Evolutionary conservation across 179 eudicot species (phyloP).

Genomic region (Patellifolia procumbens): DNA sequence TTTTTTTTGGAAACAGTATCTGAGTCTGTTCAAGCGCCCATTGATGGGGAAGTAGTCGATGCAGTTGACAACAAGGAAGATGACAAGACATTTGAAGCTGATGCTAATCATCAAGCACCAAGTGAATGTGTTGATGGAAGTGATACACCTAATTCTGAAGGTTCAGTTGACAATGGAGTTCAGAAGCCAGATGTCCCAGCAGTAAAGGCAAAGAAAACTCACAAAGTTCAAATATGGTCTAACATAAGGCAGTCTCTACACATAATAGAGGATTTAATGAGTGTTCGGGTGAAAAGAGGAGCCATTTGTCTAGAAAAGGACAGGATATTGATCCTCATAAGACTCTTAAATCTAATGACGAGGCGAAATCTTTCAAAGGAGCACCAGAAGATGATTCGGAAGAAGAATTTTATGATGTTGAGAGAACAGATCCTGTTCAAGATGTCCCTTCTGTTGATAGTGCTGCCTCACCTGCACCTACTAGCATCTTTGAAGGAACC

Average conservation of each 20-base stretch:
- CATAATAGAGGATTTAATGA: slow-evolving; percentile 80
- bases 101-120: slow-evolving; percentile 29
- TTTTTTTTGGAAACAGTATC: slow-evolving; percentile 65
- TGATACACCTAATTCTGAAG: slow-evolving; percentile 23
- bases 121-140: slow-evolving; percentile 32
- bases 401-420: slow-evolving; percentile 94
- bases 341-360: slow-evolving; percentile 49
- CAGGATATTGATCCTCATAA: slow-evolving; percentile 36
- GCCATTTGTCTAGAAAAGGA: slow-evolving; percentile 35
- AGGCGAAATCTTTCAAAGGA: slow-evolving; percentile 54
- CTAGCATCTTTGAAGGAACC: slow-evolving; percentile 28
- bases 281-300: slow-evolving; percentile 64
- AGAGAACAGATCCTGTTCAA: slow-evolving; percentile 74
- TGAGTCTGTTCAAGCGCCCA: slow-evolving; percentile 49
- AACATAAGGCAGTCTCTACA: slow-evolving; percentile 71
- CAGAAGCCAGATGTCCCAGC: slow-evolving; percentile 36
- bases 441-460: slow-evolving; percentile 52
- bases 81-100: slow-evolving; percentile 26
- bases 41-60: slow-evolving; percentile 37
- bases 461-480: slow-evolving; percentile 28
- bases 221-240: slow-evolving; percentile 71
- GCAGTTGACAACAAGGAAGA: slow-evolving; percentile 26
- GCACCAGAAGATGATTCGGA: slow-evolving; percentile 89
- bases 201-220: slow-evolving; percentile 41
- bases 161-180: slow-evolving; percentile 26